Evolutionary conservation across 2,329 filamentous ascomycete genomes (phyloP), one percentile per base, ranked within the genome.

Genomic region (Knufia fluminis): DNA sequence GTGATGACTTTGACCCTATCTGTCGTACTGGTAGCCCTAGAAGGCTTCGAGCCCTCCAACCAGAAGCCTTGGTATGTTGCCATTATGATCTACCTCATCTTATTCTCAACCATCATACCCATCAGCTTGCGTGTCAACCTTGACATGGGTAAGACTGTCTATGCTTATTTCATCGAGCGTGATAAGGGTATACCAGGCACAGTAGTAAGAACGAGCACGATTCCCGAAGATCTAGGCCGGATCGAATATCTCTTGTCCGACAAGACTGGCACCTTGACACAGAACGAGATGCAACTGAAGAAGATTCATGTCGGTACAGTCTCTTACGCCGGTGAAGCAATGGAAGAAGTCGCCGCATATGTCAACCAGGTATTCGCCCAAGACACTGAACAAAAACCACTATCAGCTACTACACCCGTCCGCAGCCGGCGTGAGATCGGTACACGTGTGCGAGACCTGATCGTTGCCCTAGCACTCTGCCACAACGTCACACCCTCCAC

Each of bases 81-180:
- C 56, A 94, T 97, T 60, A 92, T 95, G 82, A 83, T 91, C n/a
- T 98, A 97, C 64, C 71, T 98, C 55, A 94, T 98, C 53, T 74
- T 98, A 1, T 98, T 98, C 72, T 97, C 91, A n/a, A 97, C 91
- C 0, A 98, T 98, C 61, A 94, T 98, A 22, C 92, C 92, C 1
- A 96, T 98, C 66, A 94, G 89, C 68, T 73, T 98, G 58, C 85
- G 92, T 45, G 92, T 98, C 58, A 98, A 98, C 63, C 74, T 98
- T 16, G 92, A 98, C 63, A 84, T 98, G 79, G 94, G 91, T 33
- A 98, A 98, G 68, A 91, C 86, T 49, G 88, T 92, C 1, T 98
- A 96, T 67, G 94, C 90, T 7, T 86, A 85, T 70, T 95, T 96
- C 62, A 98, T 98, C 51, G 89, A 98, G 64, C 78, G 83, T 43